These are phyloP conservation scores for Cryphonectria nitschkei DNA, from an alignment of 2,329 filamentous ascomycete species.

Conservation along the genomic window DNA sequence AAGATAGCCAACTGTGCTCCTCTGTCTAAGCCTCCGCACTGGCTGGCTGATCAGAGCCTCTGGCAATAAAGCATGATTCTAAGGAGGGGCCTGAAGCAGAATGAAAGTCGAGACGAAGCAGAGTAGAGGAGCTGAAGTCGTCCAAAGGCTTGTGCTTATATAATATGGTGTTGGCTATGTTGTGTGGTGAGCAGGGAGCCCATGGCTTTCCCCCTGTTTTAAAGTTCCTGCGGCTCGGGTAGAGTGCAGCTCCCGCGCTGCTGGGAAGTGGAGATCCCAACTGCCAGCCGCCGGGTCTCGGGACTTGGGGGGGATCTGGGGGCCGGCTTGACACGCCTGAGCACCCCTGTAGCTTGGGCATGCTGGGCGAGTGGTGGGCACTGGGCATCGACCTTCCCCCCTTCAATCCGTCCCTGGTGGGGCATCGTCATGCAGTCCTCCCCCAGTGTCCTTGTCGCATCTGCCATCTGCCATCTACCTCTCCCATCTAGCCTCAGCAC, in stretches of 20 bases:
- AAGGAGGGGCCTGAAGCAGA: not conserved
- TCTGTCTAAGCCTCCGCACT: too few relatives aligned
- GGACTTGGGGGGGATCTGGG: not conserved
- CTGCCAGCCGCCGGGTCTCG: not conserved
- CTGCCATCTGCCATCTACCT: constrained; percentile 3
- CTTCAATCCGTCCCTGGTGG: constrained; percentile 2
- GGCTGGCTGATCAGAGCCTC: not conserved
- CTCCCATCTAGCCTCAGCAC: not conserved
- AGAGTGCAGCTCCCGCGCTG: constrained; percentile 7
- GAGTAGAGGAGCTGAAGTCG: not conserved
- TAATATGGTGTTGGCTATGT: not conserved
- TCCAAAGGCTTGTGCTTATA: not conserved
- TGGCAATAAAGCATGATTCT: not conserved
- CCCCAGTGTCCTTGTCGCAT: constrained; percentile 13
- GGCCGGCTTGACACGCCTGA: not conserved
- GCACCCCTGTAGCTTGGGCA: not conserved
- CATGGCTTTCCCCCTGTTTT: not conserved
- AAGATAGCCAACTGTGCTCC: not conserved
- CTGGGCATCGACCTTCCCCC: constrained; percentile 12
- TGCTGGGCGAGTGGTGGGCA: not conserved
- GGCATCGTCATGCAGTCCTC: constrained; percentile 15
- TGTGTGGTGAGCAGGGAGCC: not conserved
- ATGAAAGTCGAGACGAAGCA: constrained; percentile 1
- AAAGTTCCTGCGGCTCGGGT: constrained; percentile 10
- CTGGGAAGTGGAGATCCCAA: constrained; percentile 5